Conservation (phyloP, 73 alveolate genomes). For the Effrenium voratum region DNA sequence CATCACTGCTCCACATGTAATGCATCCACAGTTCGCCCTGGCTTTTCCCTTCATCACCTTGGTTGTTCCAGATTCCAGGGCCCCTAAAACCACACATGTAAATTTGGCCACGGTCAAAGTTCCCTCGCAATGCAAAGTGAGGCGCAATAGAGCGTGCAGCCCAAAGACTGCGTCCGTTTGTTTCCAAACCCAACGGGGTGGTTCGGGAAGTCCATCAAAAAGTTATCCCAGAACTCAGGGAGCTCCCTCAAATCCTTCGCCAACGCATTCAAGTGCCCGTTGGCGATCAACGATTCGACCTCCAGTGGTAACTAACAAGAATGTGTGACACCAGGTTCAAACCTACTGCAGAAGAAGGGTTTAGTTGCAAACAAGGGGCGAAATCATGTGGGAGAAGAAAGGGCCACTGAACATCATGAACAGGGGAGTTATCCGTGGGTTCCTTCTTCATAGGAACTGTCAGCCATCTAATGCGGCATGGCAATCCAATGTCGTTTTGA, state of each 20-base stretch:
- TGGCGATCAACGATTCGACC: background rate
- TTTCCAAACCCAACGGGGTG: background rate
- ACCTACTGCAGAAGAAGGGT: too few relatives aligned
- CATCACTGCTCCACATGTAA: background rate
- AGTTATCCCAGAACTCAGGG: background rate
- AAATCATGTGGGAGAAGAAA: constrained; percentile 3
- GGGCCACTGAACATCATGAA: background rate
- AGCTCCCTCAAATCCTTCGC: background rate
- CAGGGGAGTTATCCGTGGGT: background rate
- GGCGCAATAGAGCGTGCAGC: background rate
- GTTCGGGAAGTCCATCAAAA: background rate
- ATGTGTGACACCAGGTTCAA: too few relatives aligned
- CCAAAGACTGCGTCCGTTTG: background rate
- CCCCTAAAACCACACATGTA: background rate
- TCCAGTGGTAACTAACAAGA: too few relatives aligned
- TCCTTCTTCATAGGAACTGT: background rate
- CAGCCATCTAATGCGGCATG: background rate
- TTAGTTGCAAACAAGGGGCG: background rate
- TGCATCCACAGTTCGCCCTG: constrained; percentile 27
- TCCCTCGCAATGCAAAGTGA: background rate
- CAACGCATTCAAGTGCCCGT: background rate
- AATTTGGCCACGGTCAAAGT: background rate
- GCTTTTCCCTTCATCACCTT: background rate
- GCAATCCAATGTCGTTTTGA: background rate
- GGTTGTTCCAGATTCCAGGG: background rate